These are phyloP conservation scores for Nematodospora anomalae DNA, from an alignment of 1,139 yeast genomes.

Conservation along the genomic window DNA sequence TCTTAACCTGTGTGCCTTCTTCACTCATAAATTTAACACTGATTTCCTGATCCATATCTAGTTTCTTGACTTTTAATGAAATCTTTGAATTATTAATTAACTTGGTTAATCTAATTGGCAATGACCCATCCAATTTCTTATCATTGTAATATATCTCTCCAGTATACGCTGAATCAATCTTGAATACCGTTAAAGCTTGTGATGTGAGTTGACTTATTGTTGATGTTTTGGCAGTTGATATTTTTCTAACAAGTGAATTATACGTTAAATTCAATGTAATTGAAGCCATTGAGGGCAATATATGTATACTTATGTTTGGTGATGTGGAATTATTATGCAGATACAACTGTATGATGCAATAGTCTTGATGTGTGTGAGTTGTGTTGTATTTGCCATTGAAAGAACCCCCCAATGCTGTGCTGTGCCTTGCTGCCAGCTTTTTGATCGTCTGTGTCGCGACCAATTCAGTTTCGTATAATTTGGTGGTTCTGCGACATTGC, in stretches of 20 bases:
- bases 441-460: too few species aligned
- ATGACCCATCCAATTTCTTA: constrained; percentile 32
- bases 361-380: too few species aligned
- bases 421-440: too few species aligned
- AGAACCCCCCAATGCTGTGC: too few species aligned
- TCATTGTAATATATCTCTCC: constrained; percentile 32
- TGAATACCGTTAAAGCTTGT: constrained; percentile 16
- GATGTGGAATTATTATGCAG: neutral
- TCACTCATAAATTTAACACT: constrained; percentile 26
- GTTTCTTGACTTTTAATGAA: constrained; percentile 19
- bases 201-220: constrained; percentile 33
- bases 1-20: constrained; percentile 7
- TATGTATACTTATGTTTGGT: neutral
- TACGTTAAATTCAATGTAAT: constrained; percentile 25
- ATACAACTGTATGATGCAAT: neutral
- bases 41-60: constrained; percentile 18
- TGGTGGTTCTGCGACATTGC: too few species aligned
- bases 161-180: constrained; percentile 10
- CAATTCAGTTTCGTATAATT: too few species aligned
- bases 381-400: too few species aligned
- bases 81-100: constrained; percentile 35
- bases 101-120: constrained; percentile 36
- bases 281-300: constrained; percentile 20
- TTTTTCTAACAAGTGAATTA: constrained; percentile 24
- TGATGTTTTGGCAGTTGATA: constrained; percentile 22